Evolutionary conservation across 2,329 filamentous ascomycete species (phyloP), one percentile per base, ranked within the genome.

Genomic region (Scopulariopsis brevicaulis): DNA sequence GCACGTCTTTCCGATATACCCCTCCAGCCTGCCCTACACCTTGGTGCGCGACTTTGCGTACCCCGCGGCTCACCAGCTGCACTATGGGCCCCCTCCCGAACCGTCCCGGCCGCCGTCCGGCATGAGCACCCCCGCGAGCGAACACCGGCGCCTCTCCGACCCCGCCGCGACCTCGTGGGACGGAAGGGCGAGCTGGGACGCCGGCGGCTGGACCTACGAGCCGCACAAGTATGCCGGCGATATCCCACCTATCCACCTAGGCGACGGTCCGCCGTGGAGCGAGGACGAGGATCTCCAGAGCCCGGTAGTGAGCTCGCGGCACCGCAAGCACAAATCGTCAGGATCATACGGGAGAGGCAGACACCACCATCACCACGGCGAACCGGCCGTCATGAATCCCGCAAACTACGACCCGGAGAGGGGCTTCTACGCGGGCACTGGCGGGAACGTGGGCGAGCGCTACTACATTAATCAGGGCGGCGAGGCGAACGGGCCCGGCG

Each of bases 11-110:
- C 88, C 90, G 18, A 77, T 87, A 65, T 94, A 90, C 71, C 87
- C 90, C 65, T 94, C 91, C 59, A 96, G 85, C 68, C 81, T 96
- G 20, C 73, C 89, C 7, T 96, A 96, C 70, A 85, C 91, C n/a
- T 78, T 90, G 52, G 92, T 99, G 63, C 87, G 94, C 67, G 94
- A 99, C 77, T 99, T 97, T 74, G 94, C 94, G 64, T 99, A 97
- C 69, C 84, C 90, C 35, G 69, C 82, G 28, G 79, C 81, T 58
- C 89, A 97, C 70, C 91, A 90, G 51, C 79, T 96, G 71, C 94
- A 97, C 75, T 96, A 96, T 77, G 94, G 94, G 1, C 89, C 93
- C n/a, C 86, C 90, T 18, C 86, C 87, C 43, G 87, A 91, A 64
- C 78, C 83, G 28, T 85, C 83, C 56, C 74, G 77, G 57, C 83